phyloP scores from a whole-genome alignment of 2,329 filamentous ascomycete species.

The Pleomassaria siparia region DNA sequence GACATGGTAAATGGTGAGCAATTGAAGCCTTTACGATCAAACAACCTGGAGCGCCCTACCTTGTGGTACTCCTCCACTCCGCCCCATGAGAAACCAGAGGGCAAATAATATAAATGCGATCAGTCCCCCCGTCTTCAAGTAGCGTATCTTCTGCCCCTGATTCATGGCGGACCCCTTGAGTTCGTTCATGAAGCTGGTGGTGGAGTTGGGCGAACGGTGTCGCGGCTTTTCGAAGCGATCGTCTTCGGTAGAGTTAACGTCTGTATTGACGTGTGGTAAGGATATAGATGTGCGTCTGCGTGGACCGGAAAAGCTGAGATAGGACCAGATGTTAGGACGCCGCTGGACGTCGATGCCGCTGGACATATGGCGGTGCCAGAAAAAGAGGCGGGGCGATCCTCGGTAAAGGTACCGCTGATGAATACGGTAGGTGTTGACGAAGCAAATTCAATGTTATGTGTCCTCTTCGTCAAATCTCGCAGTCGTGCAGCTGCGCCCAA shows the following conservation, averaged over 20 bases:
- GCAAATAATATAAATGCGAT: conserved; percentile 60
- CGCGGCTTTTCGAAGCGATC: conserved; percentile 50
- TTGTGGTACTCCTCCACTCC: conserved; percentile 31
- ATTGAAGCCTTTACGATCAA: background rate
- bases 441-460: no score
- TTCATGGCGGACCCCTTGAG: conserved; percentile 57
- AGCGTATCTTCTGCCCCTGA: conserved; percentile 62
- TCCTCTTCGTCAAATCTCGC: no score
- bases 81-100: conserved; percentile 58
- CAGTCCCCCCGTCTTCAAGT: conserved; percentile 63
- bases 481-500: no score
- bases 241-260: conserved; percentile 25
- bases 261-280: conserved; percentile 46
- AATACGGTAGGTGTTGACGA: no score
- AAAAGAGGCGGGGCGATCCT: no score
- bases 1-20: background rate
- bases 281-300: conserved; percentile 56
- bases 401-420: background rate
- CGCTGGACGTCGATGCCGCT: conserved; percentile 54
- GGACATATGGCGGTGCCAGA: conserved; percentile 52
- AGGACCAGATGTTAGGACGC: conserved; percentile 55
- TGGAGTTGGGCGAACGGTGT: conserved; percentile 39
- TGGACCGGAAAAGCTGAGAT: conserved; percentile 44
- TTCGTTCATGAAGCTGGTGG: conserved; percentile 46
- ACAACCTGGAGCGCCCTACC: conserved; percentile 15